phyloP scores from a whole-genome alignment of 2,329 filamentous ascomycete species.

The Apiospora saccharicola region DNA sequence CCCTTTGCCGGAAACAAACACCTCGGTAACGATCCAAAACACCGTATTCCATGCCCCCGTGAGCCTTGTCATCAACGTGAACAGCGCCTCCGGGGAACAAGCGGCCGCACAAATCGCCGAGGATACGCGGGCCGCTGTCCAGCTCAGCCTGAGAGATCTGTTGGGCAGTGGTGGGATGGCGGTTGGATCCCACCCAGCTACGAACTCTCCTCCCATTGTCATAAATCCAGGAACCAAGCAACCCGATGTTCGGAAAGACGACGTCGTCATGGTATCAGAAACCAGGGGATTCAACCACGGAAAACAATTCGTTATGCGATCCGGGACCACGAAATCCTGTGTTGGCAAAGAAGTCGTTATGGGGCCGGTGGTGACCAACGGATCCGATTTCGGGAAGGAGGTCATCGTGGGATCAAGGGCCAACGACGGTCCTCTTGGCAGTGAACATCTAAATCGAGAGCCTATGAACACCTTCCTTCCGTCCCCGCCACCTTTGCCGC shows the following conservation, averaged over 20 bases:
- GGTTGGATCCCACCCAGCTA: not conserved
- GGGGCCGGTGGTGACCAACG: too few relatives aligned
- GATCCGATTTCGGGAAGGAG: too few relatives aligned
- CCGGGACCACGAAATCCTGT: too few relatives aligned
- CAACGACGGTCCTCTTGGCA: too few relatives aligned
- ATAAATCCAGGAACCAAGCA: too few relatives aligned
- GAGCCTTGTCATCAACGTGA: not conserved
- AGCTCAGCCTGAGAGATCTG: not conserved
- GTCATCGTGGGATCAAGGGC: too few relatives aligned
- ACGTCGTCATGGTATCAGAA: too few relatives aligned
- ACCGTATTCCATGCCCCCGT: not conserved
- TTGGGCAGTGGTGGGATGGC: not conserved
- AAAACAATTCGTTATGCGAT: too few relatives aligned
- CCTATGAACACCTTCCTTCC: not conserved
- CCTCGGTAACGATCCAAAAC: not conserved
- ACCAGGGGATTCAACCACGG: not conserved
- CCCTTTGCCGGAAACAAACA: not conserved
- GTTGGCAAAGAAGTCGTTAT: too few relatives aligned
- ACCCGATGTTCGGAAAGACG: too few relatives aligned
- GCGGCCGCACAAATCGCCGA: not conserved
- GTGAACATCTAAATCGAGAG: too few relatives aligned
- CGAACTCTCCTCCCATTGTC: too few relatives aligned
- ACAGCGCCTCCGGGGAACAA: not conserved
- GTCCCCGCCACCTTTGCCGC: not conserved
- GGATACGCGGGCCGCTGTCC: not conserved